A percentile compares a stretch with the other conserved stretches of the same genome.
phyloP scores from a whole-genome alignment of 2,329 filamentous ascomycete species.

The Colletotrichum caudatum region DNA sequence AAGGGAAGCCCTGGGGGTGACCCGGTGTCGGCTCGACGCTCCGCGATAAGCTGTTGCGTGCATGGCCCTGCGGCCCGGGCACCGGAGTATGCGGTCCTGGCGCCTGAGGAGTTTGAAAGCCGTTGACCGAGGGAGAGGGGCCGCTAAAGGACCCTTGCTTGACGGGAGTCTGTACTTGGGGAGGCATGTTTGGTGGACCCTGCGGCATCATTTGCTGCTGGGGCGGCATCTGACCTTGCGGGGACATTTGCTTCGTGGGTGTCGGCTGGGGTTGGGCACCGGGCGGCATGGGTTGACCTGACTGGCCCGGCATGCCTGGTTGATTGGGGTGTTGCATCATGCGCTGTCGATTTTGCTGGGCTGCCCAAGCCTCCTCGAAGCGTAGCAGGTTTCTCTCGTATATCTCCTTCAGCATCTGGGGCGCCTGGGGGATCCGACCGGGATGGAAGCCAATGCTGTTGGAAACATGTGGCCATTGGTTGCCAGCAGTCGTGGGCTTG shows the following conservation, averaged over 20 bases:
- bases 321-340: constrained; percentile 60
- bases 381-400: constrained; percentile 81
- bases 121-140: constrained; percentile 59
- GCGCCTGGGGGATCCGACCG: constrained; percentile 73
- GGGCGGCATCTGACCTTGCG: constrained; percentile 45
- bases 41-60: constrained; percentile 64
- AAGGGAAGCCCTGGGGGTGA: constrained; percentile 56
- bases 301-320: constrained; percentile 44
- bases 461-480: constrained; percentile 81
- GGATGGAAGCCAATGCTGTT: constrained; percentile 71
- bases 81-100: constrained; percentile 59
- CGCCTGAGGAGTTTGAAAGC: constrained; percentile 60
- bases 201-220: constrained; percentile 52
- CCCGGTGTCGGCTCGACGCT: constrained; percentile 60
- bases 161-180: constrained; percentile 54
- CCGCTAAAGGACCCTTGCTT: constrained; percentile 63
- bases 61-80: constrained; percentile 57
- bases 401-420: constrained; percentile 76
- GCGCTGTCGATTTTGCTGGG: constrained; percentile 66
- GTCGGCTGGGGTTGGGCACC: constrained; percentile 50
- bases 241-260: constrained; percentile 59
- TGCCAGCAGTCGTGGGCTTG: constrained; percentile 75
- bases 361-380: constrained; percentile 79
- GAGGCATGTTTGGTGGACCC: constrained; percentile 51
- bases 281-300: constrained; percentile 50